phyloP scores from a whole-genome alignment of 257 asterid genomes.

The Nemophila menziesii region DNA sequence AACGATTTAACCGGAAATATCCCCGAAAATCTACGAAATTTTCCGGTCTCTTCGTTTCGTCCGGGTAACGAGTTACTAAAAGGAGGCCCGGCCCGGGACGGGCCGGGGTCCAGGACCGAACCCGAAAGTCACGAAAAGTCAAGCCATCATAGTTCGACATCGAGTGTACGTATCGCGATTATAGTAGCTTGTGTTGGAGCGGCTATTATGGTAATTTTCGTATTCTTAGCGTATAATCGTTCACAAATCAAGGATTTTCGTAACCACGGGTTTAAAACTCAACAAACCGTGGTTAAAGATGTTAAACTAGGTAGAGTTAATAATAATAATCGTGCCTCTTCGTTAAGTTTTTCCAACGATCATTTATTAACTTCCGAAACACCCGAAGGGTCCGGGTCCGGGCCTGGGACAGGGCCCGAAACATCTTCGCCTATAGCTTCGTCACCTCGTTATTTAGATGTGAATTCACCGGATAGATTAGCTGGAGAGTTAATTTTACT shows the following conservation, averaged over 20 bases:
- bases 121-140: slow-evolving; percentile 3
- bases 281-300: slow-evolving; percentile 40
- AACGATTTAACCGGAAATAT: slow-evolving; percentile 53
- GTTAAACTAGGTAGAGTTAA: slow-evolving; percentile 48
- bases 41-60: slow-evolving; percentile 52
- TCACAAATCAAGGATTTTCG: slow-evolving; percentile 42
- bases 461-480: slow-evolving; percentile 79
- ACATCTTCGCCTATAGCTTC: slow-evolving; percentile 63
- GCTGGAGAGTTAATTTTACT: slow-evolving; percentile 78
- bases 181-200: slow-evolving; percentile 73
- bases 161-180: slow-evolving; percentile 52
- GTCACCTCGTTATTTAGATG: slow-evolving; percentile 55
- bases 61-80: slow-evolving; percentile 47
- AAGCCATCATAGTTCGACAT: slow-evolving; percentile 22
- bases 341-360: slow-evolving; percentile 73
- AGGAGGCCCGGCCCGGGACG: slow-evolving; percentile 11
- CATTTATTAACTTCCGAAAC: slow-evolving; percentile 65
- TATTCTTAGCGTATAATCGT: slow-evolving; percentile 61
- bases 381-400: slow-evolving; percentile 48
- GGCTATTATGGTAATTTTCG: slow-evolving; percentile 56
- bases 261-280: slow-evolving; percentile 30
- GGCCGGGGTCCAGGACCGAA: slow-evolving; percentile 14
- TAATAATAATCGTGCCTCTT: slow-evolving; percentile 47
- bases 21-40: slow-evolving; percentile 48
- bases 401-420: slow-evolving; percentile 30